Conservation (phyloP, 78 protist genomes). For the slime mould (Dictyostelium discoideum) region dicty_2.7 NC_007089.4:529001-529500, state of each 20-base stretch:
- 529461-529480: background rate
- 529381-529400: slow-evolving; percentile 10
- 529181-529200: slow-evolving; percentile 15
- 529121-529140: slow-evolving; percentile 53
- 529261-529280: background rate
- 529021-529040: slow-evolving; percentile 69
- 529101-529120: slow-evolving; percentile 50
- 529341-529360: slow-evolving; percentile 50
- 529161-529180: slow-evolving; percentile 10
- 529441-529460: slow-evolving; percentile 38
- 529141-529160: slow-evolving; percentile 46
- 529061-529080: slow-evolving; percentile 63
- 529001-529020: slow-evolving; percentile 49
- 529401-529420: slow-evolving; percentile 36
- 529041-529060: slow-evolving; percentile 55
- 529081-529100: slow-evolving; percentile 58
- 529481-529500: background rate
- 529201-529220: background rate
- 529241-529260: too few relatives aligned
- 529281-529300: background rate
- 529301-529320: slow-evolving; percentile 7
- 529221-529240: slow-evolving; percentile 1
- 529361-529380: background rate
- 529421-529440: slow-evolving; percentile 18
- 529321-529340: background rate